Evolutionary conservation across 2,329 filamentous ascomycete species (phyloP).

Genomic region (Xylaria arbuscula): DNA sequence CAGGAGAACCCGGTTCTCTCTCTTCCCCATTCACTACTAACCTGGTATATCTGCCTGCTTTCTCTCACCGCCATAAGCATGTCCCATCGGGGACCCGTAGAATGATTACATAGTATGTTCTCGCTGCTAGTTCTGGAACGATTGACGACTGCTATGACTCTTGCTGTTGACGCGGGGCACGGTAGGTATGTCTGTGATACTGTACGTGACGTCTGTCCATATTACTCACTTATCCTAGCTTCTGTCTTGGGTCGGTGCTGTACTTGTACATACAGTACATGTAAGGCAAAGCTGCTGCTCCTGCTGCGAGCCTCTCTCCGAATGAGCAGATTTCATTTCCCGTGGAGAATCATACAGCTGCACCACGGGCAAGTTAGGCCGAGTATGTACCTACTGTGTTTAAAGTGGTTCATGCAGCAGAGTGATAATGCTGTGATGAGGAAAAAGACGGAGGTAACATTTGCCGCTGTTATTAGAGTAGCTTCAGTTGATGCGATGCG

Average conservation of each 20-base stretch:
- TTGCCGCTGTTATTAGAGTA: conserved; percentile 22
- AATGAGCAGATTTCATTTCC: conserved; percentile 2
- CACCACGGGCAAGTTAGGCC: not conserved
- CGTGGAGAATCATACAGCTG: conserved; percentile 4
- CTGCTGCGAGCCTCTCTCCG: not conserved
- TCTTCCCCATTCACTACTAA: conserved; percentile 7
- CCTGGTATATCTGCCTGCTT: conserved; percentile 19
- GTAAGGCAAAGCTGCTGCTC: not conserved
- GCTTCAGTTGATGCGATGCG: not conserved
- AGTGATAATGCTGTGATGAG: conserved; percentile 14
- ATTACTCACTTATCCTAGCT: not conserved
- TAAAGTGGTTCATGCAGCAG: conserved; percentile 15
- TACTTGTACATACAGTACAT: not conserved
- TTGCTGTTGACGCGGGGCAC: conserved; percentile 19
- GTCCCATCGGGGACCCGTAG: conserved; percentile 17
- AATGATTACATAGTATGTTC: conserved; percentile 11
- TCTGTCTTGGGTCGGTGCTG: not conserved
- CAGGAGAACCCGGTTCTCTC: conserved; percentile 17
- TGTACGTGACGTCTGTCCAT: conserved; percentile 7
- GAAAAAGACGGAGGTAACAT: not conserved
- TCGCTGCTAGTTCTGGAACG: conserved; percentile 2
- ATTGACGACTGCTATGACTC: conserved; percentile 15
- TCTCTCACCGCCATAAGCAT: conserved; percentile 35
- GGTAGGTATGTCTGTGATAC: conserved; percentile 2
- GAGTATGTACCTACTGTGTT: not conserved